Base-by-base conservation (phyloP, 257 asterid genomes). In the Jaltomata sinuosa region DNA sequence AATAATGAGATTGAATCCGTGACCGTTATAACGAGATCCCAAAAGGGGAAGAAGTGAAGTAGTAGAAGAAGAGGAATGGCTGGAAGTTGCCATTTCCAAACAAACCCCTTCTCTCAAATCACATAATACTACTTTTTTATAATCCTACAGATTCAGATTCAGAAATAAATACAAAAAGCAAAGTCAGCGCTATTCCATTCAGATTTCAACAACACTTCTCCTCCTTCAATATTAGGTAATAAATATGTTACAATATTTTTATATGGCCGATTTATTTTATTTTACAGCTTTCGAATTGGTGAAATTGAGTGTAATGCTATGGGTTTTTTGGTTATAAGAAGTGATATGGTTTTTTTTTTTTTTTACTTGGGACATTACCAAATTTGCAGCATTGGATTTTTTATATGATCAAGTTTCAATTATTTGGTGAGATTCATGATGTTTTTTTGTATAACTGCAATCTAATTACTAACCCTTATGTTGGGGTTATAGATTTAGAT, bases 1-100 rank as follows among this genome's bases (percentile, higher is more conserved):
- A 47, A 25, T 15, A 76, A 15, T 76, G 25, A 8, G 61, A 76
- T 47, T 25, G 15, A 47, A 76, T 27, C 27, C 12, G 42, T 47
- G 61, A 76, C 81, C 54, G 81, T 76, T 76, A 76, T 76, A 76
- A 76, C 81, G 81, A 76, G 61, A 76, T 47, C 81, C 25, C 3
- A 27, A 76, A 76, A 76, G 81, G 12, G 55, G 57, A 42, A 72
- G 34, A 42, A 42, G 59, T 47, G 40, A 76, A 47, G 81, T 27
- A 22, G 55, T 27, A 22, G 55, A 72, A 22, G 36, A 71, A 71
- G 71, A 62, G 38, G 38, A 62, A 62, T 62, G 38, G 71, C 71
- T 36, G 36, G 36, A 61, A 74, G 34, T 45, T 42, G 80, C 34
- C 54, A 71, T 71, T 21, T 53, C 53, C 79, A 71, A 71, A 74